A percentile compares a stretch with the other conserved stretches of the same genome.
Conservation (phyloP, 805 yeast genomes). For the Teunomyces cretensis region DNA sequence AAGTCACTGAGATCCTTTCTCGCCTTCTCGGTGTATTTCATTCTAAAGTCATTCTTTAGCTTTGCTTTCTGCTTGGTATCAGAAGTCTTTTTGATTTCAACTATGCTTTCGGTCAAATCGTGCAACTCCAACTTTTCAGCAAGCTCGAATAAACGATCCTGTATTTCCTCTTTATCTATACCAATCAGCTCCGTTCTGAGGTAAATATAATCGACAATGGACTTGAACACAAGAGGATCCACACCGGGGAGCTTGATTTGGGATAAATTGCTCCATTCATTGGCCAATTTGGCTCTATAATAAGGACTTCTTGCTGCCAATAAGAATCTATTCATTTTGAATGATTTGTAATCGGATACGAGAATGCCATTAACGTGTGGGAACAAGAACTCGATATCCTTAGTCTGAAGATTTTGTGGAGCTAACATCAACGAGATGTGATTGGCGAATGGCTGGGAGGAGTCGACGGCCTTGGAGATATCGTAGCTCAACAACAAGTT, state of each 20-base stretch:
- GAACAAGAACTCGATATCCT: constrained; percentile 33
- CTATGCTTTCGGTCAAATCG: constrained; percentile 37
- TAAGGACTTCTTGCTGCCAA: constrained; percentile 36
- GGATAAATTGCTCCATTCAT: constrained; percentile 19
- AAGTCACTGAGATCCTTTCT: constrained; percentile 32
- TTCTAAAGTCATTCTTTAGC: constrained; percentile 30
- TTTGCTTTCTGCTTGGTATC: constrained; percentile 24
- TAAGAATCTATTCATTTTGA: constrained; percentile 27
- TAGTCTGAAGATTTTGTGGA: constrained; percentile 21
- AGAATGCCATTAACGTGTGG: constrained; percentile 16
- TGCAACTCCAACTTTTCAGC: constrained; percentile 34
- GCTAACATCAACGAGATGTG: constrained; percentile 55
- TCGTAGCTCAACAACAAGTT: constrained; percentile 58
- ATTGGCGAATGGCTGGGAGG: constrained; percentile 69
- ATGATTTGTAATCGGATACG: constrained; percentile 12
- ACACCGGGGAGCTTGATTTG: constrained; percentile 18
- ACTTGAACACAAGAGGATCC: constrained; percentile 19
- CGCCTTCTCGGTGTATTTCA: constrained; percentile 34
- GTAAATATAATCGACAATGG: constrained; percentile 30
- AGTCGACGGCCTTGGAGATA: constrained; percentile 66
- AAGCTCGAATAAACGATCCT: constrained; percentile 21
- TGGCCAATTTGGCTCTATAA: constrained; percentile 20
- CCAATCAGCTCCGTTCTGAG: constrained; percentile 35
- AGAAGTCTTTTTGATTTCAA: constrained; percentile 23
- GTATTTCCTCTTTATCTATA: constrained; percentile 15